Evolutionary conservation across 2,329 filamentous ascomycete species (phyloP).

Genomic region (Cytospora schulzeri): DNA sequence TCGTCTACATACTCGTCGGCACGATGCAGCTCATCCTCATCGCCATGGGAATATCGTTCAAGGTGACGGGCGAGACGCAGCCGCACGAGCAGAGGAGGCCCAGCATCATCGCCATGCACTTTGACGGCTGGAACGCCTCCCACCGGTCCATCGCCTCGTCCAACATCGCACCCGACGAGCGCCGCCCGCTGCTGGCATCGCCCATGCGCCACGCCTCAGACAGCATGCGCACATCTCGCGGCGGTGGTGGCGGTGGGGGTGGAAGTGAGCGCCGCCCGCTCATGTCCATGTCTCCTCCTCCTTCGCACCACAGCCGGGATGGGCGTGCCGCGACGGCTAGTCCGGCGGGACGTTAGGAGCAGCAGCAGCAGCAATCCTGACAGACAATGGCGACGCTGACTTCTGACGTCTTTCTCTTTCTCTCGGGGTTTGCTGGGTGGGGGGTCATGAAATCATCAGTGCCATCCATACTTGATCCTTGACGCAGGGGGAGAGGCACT

Average conservation of each 20-base stretch:
- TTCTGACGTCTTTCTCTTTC: background rate
- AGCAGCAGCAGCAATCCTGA: background rate
- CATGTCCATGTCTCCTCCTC: background rate
- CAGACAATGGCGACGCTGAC: background rate
- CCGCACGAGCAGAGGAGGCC: slow-evolving; percentile 13
- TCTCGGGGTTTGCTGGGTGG: background rate
- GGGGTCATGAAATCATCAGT: background rate
- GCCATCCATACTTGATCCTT: background rate
- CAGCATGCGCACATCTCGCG: too few relatives aligned
- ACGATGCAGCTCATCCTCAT: slow-evolving; percentile 31
- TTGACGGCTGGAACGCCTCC: slow-evolving; percentile 18
- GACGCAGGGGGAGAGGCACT: background rate
- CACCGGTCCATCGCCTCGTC: slow-evolving; percentile 18
- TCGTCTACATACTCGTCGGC: slow-evolving; percentile 31
- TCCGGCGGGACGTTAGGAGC: background rate
- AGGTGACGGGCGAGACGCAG: slow-evolving; percentile 23
- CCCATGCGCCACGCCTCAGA: background rate
- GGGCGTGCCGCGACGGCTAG: background rate
- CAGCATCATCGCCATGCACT: slow-evolving; percentile 16
- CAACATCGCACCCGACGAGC: slow-evolving; percentile 20
- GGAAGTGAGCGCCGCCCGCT: background rate
- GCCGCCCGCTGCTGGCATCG: slow-evolving; percentile 12
- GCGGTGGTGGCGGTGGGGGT: too few relatives aligned
- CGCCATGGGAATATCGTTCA: slow-evolving; percentile 28
- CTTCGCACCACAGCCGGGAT: background rate